Conservation (phyloP, 1,139 yeast genomes). For the Kluyveromyces sp. region DNA sequence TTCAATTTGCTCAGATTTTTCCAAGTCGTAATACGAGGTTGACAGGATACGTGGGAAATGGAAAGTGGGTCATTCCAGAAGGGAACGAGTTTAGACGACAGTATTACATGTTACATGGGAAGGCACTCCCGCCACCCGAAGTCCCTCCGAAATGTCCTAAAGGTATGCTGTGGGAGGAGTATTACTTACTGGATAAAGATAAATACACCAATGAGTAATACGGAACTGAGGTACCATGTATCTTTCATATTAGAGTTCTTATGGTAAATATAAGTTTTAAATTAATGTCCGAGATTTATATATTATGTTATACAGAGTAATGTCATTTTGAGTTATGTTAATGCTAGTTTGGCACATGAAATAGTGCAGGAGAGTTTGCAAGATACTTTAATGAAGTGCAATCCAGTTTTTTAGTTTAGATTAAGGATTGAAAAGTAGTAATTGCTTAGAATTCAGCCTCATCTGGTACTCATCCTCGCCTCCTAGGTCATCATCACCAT, state of each 20-base stretch:
- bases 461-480: slow-evolving; percentile 46
- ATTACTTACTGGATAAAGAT: slow-evolving; percentile 11
- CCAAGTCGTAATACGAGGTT: slow-evolving; percentile 10
- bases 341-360: not conserved
- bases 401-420: too few species aligned
- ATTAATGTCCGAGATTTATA: too few species aligned
- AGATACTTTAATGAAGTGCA: too few species aligned
- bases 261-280: too few species aligned
- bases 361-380: not conserved
- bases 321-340: not conserved
- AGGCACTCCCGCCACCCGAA: slow-evolving; percentile 10
- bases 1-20: slow-evolving; percentile 10
- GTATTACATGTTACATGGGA: slow-evolving; percentile 8
- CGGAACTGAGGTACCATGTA: not conserved
- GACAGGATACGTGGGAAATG: slow-evolving; percentile 17
- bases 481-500: slow-evolving; percentile 46
- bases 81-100: slow-evolving; percentile 8
- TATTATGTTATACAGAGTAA: not conserved
- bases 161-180: slow-evolving; percentile 19
- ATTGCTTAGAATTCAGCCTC: slow-evolving; percentile 55
- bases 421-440: too few species aligned
- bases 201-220: slow-evolving; percentile 8
- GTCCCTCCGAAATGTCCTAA: slow-evolving; percentile 19
- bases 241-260: too few species aligned
- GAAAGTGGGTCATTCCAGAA: slow-evolving; percentile 11